phyloP scores from a whole-genome alignment of 345 rosid species.

The Rhodomyrtus tomentosa region DNA sequence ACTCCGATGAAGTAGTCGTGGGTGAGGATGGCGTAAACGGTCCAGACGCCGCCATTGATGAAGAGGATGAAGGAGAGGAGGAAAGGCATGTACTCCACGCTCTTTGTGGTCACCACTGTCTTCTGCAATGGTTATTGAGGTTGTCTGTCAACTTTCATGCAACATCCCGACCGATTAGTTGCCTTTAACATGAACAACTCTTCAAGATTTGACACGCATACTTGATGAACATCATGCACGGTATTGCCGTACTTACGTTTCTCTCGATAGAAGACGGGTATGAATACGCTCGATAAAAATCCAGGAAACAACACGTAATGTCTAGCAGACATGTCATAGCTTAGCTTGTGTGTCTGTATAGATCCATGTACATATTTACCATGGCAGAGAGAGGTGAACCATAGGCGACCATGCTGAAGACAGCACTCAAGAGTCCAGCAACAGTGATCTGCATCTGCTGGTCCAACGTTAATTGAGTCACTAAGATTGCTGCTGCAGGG shows the following conservation, averaged over 20 bases:
- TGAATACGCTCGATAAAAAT: no score
- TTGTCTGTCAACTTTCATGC: not conserved
- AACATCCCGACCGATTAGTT: not conserved
- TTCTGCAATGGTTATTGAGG: constrained; percentile 13
- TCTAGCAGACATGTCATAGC: not conserved
- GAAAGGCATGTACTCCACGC: constrained; percentile 55
- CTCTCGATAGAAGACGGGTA: no score
- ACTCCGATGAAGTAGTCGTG: constrained; percentile 39
- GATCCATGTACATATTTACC: constrained; percentile 20
- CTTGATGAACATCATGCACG: no score
- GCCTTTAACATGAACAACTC: not conserved
- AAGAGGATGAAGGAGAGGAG: constrained; percentile 31
- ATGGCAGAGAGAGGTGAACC: constrained; percentile 78
- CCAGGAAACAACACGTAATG: not conserved
- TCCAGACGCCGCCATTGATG: constrained; percentile 43
- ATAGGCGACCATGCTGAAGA: constrained; percentile 50
- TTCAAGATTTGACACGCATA: no score
- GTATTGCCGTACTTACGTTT: no score
- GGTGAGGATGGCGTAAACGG: constrained; percentile 32
- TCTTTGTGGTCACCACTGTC: constrained; percentile 38
- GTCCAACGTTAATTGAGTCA: constrained; percentile 23
- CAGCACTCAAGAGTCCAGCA: constrained; percentile 43
- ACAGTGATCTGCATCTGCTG: constrained; percentile 31
- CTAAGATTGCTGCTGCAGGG: constrained; percentile 27
- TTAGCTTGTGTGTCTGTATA: not conserved